Percentiles rank a stretch among this genome's conserved stretches.
These are phyloP conservation scores for Cyclotella choctawhatcheeana DNA, from an alignment of 108 stramenopile genomes.

Conservation along the genomic window DNA sequence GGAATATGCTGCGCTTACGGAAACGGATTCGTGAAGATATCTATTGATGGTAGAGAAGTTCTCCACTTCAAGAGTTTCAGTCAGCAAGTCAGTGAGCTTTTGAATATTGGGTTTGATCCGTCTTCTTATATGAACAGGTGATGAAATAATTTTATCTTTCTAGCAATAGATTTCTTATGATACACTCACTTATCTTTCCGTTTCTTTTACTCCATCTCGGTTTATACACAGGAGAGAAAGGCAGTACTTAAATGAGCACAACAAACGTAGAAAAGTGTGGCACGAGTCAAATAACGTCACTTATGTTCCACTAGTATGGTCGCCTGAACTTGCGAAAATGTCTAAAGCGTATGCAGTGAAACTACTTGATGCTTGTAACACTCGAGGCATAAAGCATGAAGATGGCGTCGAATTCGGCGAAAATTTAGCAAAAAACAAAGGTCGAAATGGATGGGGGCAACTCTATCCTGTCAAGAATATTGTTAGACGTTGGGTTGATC, in stretches of 20 bases:
- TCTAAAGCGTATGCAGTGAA: conserved; percentile 47
- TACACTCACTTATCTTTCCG: too few relatives aligned
- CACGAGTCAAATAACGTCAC: conserved; percentile 38
- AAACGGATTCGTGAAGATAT: conserved; percentile 29
- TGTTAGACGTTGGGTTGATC: conserved; percentile 47
- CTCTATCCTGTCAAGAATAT: conserved; percentile 42
- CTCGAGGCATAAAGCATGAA: conserved; percentile 45
- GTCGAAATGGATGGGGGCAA: conserved; percentile 43
- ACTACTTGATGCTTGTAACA: conserved; percentile 34
- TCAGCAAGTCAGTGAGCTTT: conserved; percentile 14
- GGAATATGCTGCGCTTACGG: conserved; percentile 47
- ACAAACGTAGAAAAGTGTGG: conserved; percentile 45
- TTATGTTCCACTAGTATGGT: conserved; percentile 39
- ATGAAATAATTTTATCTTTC: too few relatives aligned
- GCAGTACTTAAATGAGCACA: conserved; percentile 46
- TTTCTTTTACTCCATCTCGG: conserved; percentile 26
- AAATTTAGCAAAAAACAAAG: conserved; percentile 51
- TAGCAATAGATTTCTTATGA: too few relatives aligned
- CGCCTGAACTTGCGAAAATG: conserved; percentile 31
- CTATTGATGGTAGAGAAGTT: conserved; percentile 32
- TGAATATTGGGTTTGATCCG: conserved; percentile 41
- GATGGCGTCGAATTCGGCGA: conserved; percentile 28
- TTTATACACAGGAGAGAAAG: conserved; percentile 34
- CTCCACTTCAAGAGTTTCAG: conserved; percentile 6
- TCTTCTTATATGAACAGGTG: conserved; percentile 27